Percentiles rank a stretch among this genome's conserved stretches.
These are phyloP conservation scores for Septoria petroselini DNA, from an alignment of 2,329 filamentous ascomycete species.

Conservation along the genomic window DNA sequence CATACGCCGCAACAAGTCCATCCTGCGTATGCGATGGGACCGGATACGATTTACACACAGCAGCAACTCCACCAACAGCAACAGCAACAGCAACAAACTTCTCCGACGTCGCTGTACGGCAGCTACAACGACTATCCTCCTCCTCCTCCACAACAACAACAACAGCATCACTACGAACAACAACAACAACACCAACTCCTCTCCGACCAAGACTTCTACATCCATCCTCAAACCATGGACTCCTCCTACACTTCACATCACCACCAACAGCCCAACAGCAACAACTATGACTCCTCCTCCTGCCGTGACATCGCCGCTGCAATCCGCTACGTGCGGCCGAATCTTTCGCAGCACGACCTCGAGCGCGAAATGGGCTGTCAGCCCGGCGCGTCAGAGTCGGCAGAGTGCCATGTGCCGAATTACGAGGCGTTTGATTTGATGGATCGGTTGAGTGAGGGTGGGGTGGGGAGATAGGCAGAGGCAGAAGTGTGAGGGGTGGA, in stretches of 20 bases:
- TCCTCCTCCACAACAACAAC: neutral
- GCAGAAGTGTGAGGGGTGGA: no score
- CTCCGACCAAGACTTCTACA: neutral
- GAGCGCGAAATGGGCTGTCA: conserved; percentile 45
- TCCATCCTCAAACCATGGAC: neutral
- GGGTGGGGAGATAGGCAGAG: no score
- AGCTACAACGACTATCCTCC: neutral
- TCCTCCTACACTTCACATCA: neutral
- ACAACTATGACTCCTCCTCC: conserved; percentile 28
- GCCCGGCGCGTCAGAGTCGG: no score
- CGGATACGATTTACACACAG: no score
- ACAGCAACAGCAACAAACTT: neutral
- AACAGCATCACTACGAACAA: neutral
- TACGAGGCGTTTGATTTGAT: conserved; percentile 46
- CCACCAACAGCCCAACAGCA: neutral
- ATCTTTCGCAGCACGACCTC: conserved; percentile 38
- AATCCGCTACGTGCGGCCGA: conserved; percentile 45
- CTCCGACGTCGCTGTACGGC: neutral
- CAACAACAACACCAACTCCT: neutral
- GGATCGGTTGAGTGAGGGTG: conserved; percentile 37
- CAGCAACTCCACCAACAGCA: no score
- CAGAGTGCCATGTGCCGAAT: conserved; percentile 47
- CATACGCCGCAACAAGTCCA: neutral
- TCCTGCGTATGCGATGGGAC: neutral
- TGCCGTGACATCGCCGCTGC: conserved; percentile 46